These are phyloP conservation scores for Mariannaea sp. DNA, from an alignment of 2,329 filamentous ascomycete species.

Conservation along the genomic window DNA sequence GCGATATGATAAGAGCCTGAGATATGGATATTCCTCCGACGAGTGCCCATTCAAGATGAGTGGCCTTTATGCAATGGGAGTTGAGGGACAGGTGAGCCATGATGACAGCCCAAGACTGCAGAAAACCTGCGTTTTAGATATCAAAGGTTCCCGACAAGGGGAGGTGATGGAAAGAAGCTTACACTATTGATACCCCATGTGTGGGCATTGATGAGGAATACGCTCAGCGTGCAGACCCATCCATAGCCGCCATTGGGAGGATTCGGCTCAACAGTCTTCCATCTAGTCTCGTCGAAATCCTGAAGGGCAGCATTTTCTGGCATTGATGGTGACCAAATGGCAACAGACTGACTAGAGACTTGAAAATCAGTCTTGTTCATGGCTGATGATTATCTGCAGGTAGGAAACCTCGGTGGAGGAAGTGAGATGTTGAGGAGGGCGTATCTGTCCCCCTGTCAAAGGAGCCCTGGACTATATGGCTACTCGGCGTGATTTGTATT, in stretches of 20 bases:
- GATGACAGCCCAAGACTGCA: constrained; percentile 48
- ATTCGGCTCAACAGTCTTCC: background rate
- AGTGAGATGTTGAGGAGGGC: too few relatives aligned
- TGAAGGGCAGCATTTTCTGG: background rate
- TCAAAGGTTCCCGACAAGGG: background rate
- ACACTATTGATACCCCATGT: constrained; percentile 53
- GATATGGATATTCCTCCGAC: constrained; percentile 54
- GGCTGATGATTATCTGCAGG: too few relatives aligned
- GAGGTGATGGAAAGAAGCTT: background rate
- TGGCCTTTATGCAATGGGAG: constrained; percentile 48
- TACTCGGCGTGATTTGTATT: too few relatives aligned
- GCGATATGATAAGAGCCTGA: constrained; percentile 65
- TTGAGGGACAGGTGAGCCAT: constrained; percentile 62
- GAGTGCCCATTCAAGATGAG: constrained; percentile 70
- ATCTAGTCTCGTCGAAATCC: background rate
- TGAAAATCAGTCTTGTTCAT: too few relatives aligned
- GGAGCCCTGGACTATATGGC: too few relatives aligned
- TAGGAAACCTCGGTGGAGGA: too few relatives aligned
- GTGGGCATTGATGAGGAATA: constrained; percentile 62
- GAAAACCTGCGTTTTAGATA: background rate
- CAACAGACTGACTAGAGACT: too few relatives aligned
- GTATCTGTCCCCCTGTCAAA: too few relatives aligned
- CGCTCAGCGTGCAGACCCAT: constrained; percentile 41
- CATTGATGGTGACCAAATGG: background rate
- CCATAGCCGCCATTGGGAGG: constrained; percentile 43